phyloP scores from a whole-genome alignment of 177 flowering plant genomes.

The Tripterygium wilfordii region DNA sequence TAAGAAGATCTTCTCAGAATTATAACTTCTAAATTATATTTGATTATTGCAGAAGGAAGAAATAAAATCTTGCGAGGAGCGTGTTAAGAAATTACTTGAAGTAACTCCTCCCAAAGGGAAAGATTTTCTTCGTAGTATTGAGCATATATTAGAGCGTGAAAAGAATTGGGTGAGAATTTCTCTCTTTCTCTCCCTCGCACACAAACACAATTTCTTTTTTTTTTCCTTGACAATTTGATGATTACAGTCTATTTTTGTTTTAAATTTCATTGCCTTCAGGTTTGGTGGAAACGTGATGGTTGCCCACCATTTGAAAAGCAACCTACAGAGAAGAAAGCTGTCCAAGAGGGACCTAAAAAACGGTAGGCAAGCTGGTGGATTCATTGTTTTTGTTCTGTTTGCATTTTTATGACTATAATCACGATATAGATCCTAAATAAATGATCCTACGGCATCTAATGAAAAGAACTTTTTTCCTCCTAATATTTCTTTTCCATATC shows the following conservation, averaged over 20 bases:
- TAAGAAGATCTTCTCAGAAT: too few species aligned
- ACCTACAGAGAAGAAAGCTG: constrained; percentile 54
- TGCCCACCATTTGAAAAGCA: constrained; percentile 94
- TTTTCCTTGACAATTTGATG: not conserved
- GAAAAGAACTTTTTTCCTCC: too few species aligned
- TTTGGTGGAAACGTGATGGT: constrained; percentile 99
- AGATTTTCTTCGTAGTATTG: constrained; percentile 75
- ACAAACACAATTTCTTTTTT: not conserved
- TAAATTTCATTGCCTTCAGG: constrained; percentile 28
- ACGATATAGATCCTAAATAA: too few species aligned
- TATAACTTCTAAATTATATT: too few species aligned
- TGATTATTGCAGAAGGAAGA: constrained; percentile 72
- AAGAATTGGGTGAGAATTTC: constrained; percentile 76
- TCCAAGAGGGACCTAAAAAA: constrained; percentile 63
- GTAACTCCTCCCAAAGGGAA: constrained; percentile 89
- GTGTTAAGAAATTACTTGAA: constrained; percentile 87
- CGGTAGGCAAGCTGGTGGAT: constrained; percentile 41
- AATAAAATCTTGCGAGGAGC: constrained; percentile 82
- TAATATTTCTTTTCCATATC: too few species aligned
- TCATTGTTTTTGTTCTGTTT: not conserved
- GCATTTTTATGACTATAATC: too few species aligned
- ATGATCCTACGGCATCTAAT: too few species aligned
- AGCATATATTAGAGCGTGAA: constrained; percentile 93
- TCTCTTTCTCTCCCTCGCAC: constrained; percentile 1
- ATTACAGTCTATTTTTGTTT: constrained; percentile 1